phyloP scores from a whole-genome alignment of 1,284 basidiomycete species.

The Puccinia novopanici region DNA sequence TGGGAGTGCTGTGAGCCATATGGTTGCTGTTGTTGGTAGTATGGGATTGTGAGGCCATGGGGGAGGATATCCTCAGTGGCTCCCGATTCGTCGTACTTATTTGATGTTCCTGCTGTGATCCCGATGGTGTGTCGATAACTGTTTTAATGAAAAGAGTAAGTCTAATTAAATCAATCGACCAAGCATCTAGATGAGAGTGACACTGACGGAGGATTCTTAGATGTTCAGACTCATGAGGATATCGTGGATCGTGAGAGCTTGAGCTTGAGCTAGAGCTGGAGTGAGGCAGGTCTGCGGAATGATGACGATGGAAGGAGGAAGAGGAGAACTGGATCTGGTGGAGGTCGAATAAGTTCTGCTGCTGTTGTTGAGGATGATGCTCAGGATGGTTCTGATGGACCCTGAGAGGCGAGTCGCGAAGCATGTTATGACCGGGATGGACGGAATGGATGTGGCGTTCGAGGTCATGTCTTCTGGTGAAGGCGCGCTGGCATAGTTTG shows the following conservation, averaged over 20 bases:
- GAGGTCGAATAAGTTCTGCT: conserved; percentile 1
- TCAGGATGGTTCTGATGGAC: no score
- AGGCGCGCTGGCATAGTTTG: conserved; percentile 36
- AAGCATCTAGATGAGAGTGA: neutral
- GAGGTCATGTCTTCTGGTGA: conserved; percentile 47
- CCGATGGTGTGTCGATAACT: neutral
- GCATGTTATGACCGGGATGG: conserved; percentile 42
- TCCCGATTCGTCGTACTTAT: no score
- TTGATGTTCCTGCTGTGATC: no score
- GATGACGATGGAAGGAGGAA: neutral
- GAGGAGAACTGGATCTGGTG: no score
- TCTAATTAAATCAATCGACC: no score
- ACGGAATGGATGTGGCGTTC: conserved; percentile 48
- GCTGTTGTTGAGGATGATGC: neutral
- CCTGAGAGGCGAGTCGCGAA: no score
- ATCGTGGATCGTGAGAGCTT: neutral
- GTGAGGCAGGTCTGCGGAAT: neutral
- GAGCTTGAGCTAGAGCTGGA: neutral
- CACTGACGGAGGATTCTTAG: neutral
- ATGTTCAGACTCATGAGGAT: neutral
- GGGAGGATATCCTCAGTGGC: no score
- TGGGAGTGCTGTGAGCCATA: neutral
- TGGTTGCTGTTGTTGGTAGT: no score
- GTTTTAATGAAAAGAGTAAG: no score
- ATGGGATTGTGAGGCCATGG: no score